Evolutionary conservation across 805 yeast species (phyloP), one percentile per base, ranked within the genome.

Genomic region (Jamesozyma spencerorum): DNA sequence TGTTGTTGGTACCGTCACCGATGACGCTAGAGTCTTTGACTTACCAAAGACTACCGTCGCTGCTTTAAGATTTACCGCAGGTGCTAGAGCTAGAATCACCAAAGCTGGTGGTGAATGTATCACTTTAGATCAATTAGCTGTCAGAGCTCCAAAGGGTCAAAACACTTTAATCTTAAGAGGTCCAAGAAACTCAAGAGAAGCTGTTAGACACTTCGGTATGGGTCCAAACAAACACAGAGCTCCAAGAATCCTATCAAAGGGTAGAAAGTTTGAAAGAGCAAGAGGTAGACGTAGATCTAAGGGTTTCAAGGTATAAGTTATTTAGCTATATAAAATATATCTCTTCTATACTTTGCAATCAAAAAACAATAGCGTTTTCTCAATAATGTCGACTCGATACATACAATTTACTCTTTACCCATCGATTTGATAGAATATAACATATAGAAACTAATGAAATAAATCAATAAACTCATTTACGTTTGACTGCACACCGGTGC

Each of bases 161-260:
- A 92, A 92, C 95, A 92, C 98, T 59, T 74, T 92, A 71, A 74
- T 90, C 65, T 76, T 92, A 70, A 86, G 97, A 79, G 99, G 99
- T 72, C 94, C 97, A 75, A 87, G 97, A 85, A 79, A 76, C 75
- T 68, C 95, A 72, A 86, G 99, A 80, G 97, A 92, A 79, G 97
- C 97, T 65, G 97, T 86, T 65, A 86, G 97, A 79, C 97, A 92
- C 84, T 92, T 92, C 70, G 99, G 99, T 72, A 69, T 90, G 72
- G 99, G 99, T 77, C 99, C 99, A 68, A 98, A 92, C 94, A 86
- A 86, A 81, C 75, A 79, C 77, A 92, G 92, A 86, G 97, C 97
- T 66, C 99, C 99, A 75, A 87, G 94, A 79, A 81, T 92, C 72
- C 64, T 73, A 66, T 90, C 97, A 53, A 87, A 77, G 72, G 99